Evolutionary conservation across 2,329 filamentous ascomycete species (phyloP).

Genomic region (Ceratocystis cubensis): DNA sequence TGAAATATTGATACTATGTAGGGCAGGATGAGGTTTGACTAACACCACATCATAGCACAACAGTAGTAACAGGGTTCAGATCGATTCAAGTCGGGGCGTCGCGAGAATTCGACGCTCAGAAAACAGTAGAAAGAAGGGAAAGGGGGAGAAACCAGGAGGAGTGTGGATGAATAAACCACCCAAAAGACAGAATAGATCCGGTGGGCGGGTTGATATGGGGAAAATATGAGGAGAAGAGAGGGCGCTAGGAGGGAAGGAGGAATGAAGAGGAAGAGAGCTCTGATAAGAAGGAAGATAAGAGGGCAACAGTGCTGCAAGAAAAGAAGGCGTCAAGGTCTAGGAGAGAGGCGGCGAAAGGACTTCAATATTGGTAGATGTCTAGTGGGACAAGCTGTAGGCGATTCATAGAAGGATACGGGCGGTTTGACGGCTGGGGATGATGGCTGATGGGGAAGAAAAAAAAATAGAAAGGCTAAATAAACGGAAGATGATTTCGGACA

Average conservation of each 20-base stretch:
- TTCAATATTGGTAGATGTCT: neutral
- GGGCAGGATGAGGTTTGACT: neutral
- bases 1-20: slow-evolving; percentile 3
- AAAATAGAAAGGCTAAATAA: neutral
- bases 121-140: neutral
- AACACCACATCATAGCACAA: slow-evolving; percentile 5
- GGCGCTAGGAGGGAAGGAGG: neutral
- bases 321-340: neutral
- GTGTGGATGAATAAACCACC: neutral
- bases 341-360: neutral
- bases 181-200: neutral
- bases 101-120: neutral
- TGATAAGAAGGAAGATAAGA: neutral
- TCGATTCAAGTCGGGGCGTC: neutral
- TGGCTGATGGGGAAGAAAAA: neutral
- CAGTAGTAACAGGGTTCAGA: neutral
- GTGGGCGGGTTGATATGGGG: neutral
- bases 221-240: neutral
- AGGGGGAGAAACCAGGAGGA: neutral
- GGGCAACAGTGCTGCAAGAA: neutral
- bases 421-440: neutral
- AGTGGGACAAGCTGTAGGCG: neutral
- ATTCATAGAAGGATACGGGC: neutral
- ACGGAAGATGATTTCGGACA: neutral
- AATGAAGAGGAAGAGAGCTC: neutral